These are phyloP conservation scores for Wakefieldia striispora DNA, from an alignment of 768 basidiomycete genomes.

Conservation along the genomic window DNA sequence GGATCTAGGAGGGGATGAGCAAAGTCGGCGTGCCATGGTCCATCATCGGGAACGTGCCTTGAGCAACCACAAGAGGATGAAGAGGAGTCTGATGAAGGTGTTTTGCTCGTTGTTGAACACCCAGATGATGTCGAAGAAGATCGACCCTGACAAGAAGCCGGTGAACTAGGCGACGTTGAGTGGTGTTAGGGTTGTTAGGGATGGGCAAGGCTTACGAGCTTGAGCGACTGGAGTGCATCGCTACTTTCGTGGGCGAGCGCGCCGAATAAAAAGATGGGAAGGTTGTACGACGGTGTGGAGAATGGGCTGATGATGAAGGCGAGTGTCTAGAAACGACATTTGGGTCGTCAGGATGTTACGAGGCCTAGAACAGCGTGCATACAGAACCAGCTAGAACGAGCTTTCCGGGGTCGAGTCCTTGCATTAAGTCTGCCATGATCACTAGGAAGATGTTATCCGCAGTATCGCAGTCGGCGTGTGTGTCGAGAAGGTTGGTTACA, in stretches of 20 bases:
- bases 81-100: slow-evolving; percentile 54
- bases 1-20: slow-evolving; percentile 42
- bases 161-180: slow-evolving; percentile 48
- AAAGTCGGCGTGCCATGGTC: not conserved
- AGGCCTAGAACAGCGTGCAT: slow-evolving; percentile 13
- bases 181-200: not conserved
- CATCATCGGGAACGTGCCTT: slow-evolving; percentile 42
- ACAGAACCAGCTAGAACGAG: slow-evolving; percentile 66
- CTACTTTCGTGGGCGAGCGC: slow-evolving; percentile 66
- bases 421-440: slow-evolving; percentile 61
- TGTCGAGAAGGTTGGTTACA: not conserved
- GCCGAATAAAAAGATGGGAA: slow-evolving; percentile 83
- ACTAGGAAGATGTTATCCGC: not conserved
- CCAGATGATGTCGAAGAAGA: slow-evolving; percentile 72
- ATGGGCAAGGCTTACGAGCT: slow-evolving; percentile 42
- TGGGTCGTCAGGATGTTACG: not conserved
- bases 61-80: slow-evolving; percentile 52
- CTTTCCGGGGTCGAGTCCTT: slow-evolving; percentile 69
- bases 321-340: slow-evolving; percentile 43
- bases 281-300: slow-evolving; percentile 65
- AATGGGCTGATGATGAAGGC: slow-evolving; percentile 60
- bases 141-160: slow-evolving; percentile 57
- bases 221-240: slow-evolving; percentile 63
- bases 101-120: slow-evolving; percentile 54
- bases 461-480: not conserved